These are phyloP conservation scores for Dissophora ornata DNA, from an alignment of 192 early-diverging fungal genomes.

Conservation along the genomic window DNA sequence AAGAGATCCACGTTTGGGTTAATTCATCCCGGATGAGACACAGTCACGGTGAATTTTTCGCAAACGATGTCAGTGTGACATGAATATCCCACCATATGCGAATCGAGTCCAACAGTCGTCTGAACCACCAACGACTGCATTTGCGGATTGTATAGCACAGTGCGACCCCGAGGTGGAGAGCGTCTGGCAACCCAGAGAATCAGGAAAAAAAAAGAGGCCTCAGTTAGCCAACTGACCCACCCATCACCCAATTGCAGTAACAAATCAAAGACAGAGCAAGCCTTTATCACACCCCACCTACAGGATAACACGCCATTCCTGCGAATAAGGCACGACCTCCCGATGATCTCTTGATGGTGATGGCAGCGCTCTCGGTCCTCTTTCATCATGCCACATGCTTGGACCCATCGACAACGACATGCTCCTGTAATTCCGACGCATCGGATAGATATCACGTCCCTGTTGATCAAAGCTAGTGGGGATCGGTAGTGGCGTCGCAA, in stretches of 20 bases:
- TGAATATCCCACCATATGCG: slow-evolving; percentile 39
- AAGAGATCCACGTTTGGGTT: too few relatives aligned
- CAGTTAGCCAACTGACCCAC: too few relatives aligned
- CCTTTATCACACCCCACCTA: slow-evolving; percentile 32
- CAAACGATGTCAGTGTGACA: too few relatives aligned
- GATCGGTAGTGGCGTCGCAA: too few relatives aligned
- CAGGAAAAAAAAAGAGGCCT: too few relatives aligned
- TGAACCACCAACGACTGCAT: slow-evolving; percentile 62
- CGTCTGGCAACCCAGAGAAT: too few relatives aligned
- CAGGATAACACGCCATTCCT: slow-evolving; percentile 67
- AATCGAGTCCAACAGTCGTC: slow-evolving; percentile 41
- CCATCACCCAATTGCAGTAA: not conserved
- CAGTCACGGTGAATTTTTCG: too few relatives aligned
- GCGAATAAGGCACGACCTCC: slow-evolving; percentile 65
- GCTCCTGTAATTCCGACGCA: slow-evolving; percentile 38
- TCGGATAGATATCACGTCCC: slow-evolving; percentile 14
- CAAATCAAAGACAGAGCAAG: slow-evolving; percentile 3
- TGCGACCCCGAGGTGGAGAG: slow-evolving; percentile 56
- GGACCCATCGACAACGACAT: slow-evolving; percentile 39
- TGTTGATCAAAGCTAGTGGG: not conserved
- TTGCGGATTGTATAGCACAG: slow-evolving; percentile 76
- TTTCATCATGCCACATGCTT: slow-evolving; percentile 17
- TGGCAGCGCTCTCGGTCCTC: not conserved
- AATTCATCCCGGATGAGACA: too few relatives aligned
- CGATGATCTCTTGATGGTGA: slow-evolving; percentile 19